Evolutionary conservation across 2,329 filamentous ascomycete genomes (phyloP).

Genomic region (Beauveria medogensis): DNA sequence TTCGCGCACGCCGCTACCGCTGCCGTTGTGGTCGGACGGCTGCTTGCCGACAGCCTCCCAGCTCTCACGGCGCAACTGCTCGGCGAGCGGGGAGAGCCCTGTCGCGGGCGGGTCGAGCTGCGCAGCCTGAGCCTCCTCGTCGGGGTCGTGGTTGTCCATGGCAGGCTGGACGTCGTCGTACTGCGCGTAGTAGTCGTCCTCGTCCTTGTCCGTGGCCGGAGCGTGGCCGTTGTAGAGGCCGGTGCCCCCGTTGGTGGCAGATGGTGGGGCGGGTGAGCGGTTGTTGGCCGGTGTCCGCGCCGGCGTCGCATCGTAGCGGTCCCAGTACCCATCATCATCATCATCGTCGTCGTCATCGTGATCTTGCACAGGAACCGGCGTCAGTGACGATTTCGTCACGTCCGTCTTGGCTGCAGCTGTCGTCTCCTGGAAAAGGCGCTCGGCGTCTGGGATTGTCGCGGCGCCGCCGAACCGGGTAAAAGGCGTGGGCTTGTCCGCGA

Average conservation of each 20-base stretch:
- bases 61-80: slow-evolving; percentile 15
- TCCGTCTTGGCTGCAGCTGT: slow-evolving; percentile 13
- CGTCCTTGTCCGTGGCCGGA: slow-evolving; percentile 32
- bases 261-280: slow-evolving; percentile 51
- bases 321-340: slow-evolving; percentile 75
- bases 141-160: slow-evolving; percentile 74
- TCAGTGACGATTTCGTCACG: slow-evolving; percentile 10
- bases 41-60: slow-evolving; percentile 17
- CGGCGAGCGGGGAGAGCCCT: slow-evolving; percentile 15
- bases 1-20: not conserved
- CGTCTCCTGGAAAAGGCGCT: slow-evolving; percentile 41
- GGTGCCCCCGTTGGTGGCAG: slow-evolving; percentile 18
- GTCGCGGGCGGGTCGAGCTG: slow-evolving; percentile 29
- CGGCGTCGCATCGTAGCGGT: slow-evolving; percentile 65
- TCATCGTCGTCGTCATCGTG: slow-evolving; percentile 44
- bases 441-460: slow-evolving; percentile 50
- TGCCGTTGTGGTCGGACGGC: not conserved
- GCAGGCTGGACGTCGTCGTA: slow-evolving; percentile 74
- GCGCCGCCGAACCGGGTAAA: slow-evolving; percentile 45
- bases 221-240: slow-evolving; percentile 16
- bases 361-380: not conserved
- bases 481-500: slow-evolving; percentile 44
- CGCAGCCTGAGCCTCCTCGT: slow-evolving; percentile 45
- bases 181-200: slow-evolving; percentile 67
- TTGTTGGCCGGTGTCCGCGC: slow-evolving; percentile 54